Evolutionary conservation across 164 flowering plant genomes (phyloP), one percentile per base, ranked within the genome.

Genomic region (Vitis rotundifolia): DNA sequence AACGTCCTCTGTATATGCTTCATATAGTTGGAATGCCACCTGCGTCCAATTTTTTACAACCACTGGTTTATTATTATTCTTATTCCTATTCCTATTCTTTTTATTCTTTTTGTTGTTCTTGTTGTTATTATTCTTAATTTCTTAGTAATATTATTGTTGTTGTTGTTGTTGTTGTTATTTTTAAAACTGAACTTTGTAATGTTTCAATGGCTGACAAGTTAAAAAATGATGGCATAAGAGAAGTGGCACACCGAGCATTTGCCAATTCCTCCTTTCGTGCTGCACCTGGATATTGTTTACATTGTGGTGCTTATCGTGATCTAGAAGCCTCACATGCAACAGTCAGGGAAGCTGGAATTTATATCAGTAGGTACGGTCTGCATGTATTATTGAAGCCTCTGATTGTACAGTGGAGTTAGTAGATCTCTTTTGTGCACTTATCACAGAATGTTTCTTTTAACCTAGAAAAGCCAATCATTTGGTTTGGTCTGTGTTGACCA

Each of bases 271-370:
- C 52, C 50, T 49, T 56, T 74, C 74, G 31, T 67, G 49, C 74
- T 55, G 63, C 76, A 76, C 85, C 86, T 71, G 93, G 87, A 28
- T 59, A 48, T 70, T 94, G 98, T 76, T 73, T 88, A 76, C 76
- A 69, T 55, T 94, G 98, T 80, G 87, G 90, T 68, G 79, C 84
- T 37, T 61, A 64, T 61, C 63, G 81, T 66, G 87, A 91, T 77
- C 61, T 92, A 49, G 82, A 80, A 76, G 77, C 81, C 50, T 80
- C 83, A 19, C 67, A 29, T 68, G 71, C 71, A 29, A 65, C 76
- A 57, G 72, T 78, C 11, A 67, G 72, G 11, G 74, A 83, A 77
- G 84, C 91, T 65, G 77, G 63, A 67, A 59, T 47, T 18, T 15
- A 55, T 77, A 63, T 85, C 49, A 74, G 68, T 71, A 85, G 97